Conservation (phyloP, 768 basidiomycete species). For the Galerina marginata region DNA sequence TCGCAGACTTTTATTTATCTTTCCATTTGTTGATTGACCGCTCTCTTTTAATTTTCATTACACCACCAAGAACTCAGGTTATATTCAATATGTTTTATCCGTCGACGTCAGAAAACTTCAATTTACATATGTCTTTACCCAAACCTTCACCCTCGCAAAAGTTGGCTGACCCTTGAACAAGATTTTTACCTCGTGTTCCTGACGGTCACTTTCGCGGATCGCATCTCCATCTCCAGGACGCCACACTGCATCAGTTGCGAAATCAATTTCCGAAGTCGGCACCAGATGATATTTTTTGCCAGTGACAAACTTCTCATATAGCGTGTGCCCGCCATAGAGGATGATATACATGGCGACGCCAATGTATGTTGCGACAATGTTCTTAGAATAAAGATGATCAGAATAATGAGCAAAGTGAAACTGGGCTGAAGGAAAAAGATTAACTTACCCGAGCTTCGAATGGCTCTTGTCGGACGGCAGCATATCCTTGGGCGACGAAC, state of each 20-base stretch:
- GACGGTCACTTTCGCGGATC: conserved; percentile 37
- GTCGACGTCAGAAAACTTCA: neutral
- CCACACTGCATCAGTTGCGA: conserved; percentile 61
- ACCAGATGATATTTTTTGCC: conserved; percentile 42
- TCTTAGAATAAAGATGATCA: conserved; percentile 33
- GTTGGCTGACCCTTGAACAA: neutral
- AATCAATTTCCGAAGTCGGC: conserved; percentile 48
- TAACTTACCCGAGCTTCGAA: conserved; percentile 47
- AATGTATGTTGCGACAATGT: conserved; percentile 62
- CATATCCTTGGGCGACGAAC: conserved; percentile 62
- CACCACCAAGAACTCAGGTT: no score
- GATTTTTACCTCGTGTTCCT: conserved; percentile 7
- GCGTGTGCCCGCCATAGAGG: conserved; percentile 49
- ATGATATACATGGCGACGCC: conserved; percentile 52
- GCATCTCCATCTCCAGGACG: conserved; percentile 45
- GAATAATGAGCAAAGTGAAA: neutral
- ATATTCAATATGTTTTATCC: no score
- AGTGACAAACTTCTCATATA: conserved; percentile 41
- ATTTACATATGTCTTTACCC: conserved; percentile 8
- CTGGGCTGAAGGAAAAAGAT: neutral
- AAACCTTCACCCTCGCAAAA: neutral
- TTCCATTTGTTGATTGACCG: no score
- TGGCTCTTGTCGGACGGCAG: conserved; percentile 48
- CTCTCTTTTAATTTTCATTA: no score
- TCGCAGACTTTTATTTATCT: no score